Evolutionary conservation across 441 rosid species (phyloP).

Genomic region (Brassica balearica): DNA sequence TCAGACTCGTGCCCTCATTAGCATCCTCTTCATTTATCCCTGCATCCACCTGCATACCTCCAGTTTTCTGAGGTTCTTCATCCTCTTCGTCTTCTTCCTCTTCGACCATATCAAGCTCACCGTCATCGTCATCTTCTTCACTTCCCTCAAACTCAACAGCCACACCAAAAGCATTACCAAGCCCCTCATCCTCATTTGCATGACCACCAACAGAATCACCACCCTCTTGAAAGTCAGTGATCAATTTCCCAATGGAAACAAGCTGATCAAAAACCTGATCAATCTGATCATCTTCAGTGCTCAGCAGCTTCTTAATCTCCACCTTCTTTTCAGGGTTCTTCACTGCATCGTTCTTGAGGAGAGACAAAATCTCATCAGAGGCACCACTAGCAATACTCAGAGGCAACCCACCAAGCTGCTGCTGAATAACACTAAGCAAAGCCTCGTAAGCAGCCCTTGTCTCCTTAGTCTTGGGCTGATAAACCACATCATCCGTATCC

Average conservation of each 20-base stretch:
- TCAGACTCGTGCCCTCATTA: conserved; percentile 71
- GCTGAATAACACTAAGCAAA: conserved; percentile 87
- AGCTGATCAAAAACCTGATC: conserved; percentile 71
- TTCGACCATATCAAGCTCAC: conserved; percentile 85
- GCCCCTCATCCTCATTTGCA: conserved; percentile 75
- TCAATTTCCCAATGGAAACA: conserved; percentile 76
- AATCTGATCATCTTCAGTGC: conserved; percentile 50
- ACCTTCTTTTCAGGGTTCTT: conserved; percentile 80
- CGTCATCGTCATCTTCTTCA: conserved; percentile 90
- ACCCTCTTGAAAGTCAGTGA: conserved; percentile 84
- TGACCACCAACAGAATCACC: conserved; percentile 57
- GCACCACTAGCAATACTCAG: conserved; percentile 82
- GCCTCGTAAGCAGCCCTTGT: conserved; percentile 94
- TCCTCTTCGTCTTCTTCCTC: conserved; percentile 90
- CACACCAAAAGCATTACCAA: conserved; percentile 88
- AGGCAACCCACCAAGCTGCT: conserved; percentile 93
- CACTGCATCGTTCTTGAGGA: conserved; percentile 71
- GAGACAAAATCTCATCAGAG: conserved; percentile 90
- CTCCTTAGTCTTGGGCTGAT: conserved; percentile 94
- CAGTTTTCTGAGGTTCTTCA: conserved; percentile 62
- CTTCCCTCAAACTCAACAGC: conserved; percentile 95
- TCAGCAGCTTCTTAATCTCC: conserved; percentile 85
- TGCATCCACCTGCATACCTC: conserved; percentile 91
- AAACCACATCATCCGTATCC: conserved; percentile 77
- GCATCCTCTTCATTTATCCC: conserved; percentile 84